Evolutionary conservation across 257 asterid genomes (phyloP), one percentile per base, ranked within the genome.

Genomic region (Nicotiana attenuata): DNA sequence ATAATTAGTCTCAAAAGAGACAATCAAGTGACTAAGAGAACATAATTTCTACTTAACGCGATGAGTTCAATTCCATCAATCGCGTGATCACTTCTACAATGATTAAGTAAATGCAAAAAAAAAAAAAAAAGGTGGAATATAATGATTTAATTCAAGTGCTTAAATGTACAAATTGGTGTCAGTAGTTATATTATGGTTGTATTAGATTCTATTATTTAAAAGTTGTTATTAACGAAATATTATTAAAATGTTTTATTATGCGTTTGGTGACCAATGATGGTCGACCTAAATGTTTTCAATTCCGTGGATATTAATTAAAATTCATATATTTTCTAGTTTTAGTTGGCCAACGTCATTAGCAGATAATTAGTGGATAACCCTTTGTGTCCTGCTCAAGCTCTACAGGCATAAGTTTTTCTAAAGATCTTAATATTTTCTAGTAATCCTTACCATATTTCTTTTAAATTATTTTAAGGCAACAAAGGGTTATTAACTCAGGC

Each of bases 211-310:
- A 73, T 47, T 73, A 47, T 14, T 71, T 47, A 47, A 7, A 73
- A 47, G 41, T 73, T 47, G 79, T 73, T 22, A 73, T 47, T 73
- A 73, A 73, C 78, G 60, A 24, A 73, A 22, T 47, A 73, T 47
- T 47, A 73, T 22, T 47, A 22, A 47, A 73, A 73, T 47, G 26
- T 14, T 71, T 47, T 22, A 20, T 47, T 47, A 11, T 73, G 38
- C 20, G 79, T 73, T 73, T 73, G 79, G 63, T 73, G 24, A 73
- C 63, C 41, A 47, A 47, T 75, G 45, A 50, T 20, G n/a, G 14
- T 50, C 24, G 45, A 75, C 63, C 79, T 24, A 24, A 47, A 10
- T 75, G 52, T 75, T 50, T 24, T 24, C 80, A 50, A 4, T 50
- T 69, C 57, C 15, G 28, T 11, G 33, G 22, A 71, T 71, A 1